Evolutionary conservation across 2,329 filamentous ascomycete genomes (phyloP), one percentile per base, ranked within the genome.

Genomic region (Trichoderma afroharzianum): DNA sequence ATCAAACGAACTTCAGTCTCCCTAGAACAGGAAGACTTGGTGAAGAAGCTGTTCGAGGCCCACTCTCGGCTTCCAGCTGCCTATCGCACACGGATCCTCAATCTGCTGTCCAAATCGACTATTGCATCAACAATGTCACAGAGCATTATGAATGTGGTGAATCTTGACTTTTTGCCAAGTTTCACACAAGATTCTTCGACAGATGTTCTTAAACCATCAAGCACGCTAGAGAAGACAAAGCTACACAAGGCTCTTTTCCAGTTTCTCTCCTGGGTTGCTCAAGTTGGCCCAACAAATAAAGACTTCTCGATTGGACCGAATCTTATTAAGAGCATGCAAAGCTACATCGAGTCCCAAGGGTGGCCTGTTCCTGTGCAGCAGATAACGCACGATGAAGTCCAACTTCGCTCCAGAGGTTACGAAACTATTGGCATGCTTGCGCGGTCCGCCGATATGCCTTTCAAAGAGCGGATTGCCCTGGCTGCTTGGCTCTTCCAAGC

Each of bases 381-480:
- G 74, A 79, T 85, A 14, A 86, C 87, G 2, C 80, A 85, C 12
- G 89, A 91, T 62, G 88, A 91, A 68, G 83, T 91, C 68, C 86
- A 88, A 4, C 84, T 97, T 57, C 90, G 95, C 53, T 91, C 91
- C 6, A 91, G 92, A 77, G 94, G 92, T 1, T 98, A 98, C 80
- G 95, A 98, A 79, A 94, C 93, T 0, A 93, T 98, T 50, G 96
- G 95, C 0, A 87, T 96, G 15, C 82, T 98, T 28, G 90, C 92
- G 69, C 89, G 90, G 74, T 88, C 88, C 4, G 88, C 91, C 4
- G 82, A 86, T 3, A 87, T 89, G 75, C 83, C 90, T 4, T 76
- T 88, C 14, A 81, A 82, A 50, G 84, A 86, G 85, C 76, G 88
- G 85, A 70, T 87, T 36, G 74, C 83, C 88, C 63, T 88, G 88